Conservation (phyloP, 768 basidiomycete genomes). For the Leccinum disarticulatum region DNA sequence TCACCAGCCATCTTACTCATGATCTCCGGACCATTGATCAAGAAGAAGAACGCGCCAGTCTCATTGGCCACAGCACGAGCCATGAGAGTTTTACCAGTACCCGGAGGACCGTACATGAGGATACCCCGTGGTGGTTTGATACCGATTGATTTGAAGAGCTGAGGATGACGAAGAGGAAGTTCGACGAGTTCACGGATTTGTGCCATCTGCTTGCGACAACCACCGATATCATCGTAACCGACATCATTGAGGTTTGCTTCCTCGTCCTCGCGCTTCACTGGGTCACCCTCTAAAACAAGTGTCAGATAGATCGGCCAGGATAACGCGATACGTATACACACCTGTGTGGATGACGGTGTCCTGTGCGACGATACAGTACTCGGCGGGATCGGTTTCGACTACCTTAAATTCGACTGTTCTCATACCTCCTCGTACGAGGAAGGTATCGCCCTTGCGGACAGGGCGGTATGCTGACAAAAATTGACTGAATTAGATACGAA, state of each 20-base stretch:
- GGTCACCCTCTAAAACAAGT: slow-evolving; percentile 79
- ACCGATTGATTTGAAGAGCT: slow-evolving; percentile 99
- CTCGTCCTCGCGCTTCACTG: slow-evolving; percentile 98
- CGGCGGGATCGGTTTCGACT: slow-evolving; percentile 95
- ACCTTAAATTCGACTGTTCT: slow-evolving; percentile 99
- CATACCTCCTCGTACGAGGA: slow-evolving; percentile 98
- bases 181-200: slow-evolving; percentile 99
- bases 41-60: slow-evolving; percentile 99
- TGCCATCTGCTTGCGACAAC: slow-evolving; percentile 99
- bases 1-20: slow-evolving; percentile 99
- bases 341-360: slow-evolving; percentile 97
- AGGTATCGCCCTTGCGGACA: slow-evolving; percentile 96
- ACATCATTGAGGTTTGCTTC: slow-evolving; percentile 96
- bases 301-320: slow-evolving; percentile 2
- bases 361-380: slow-evolving; percentile 98
- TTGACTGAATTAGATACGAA: not conserved
- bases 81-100: slow-evolving; percentile 99
- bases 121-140: slow-evolving; percentile 99
- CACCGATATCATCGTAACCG: slow-evolving; percentile 99
- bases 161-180: slow-evolving; percentile 95
- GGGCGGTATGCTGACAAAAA: slow-evolving; percentile 75
- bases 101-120: slow-evolving; percentile 97
- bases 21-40: slow-evolving; percentile 99
- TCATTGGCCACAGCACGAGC: slow-evolving; percentile 99
- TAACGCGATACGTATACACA: slow-evolving; percentile 20